Evolutionary conservation across 768 basidiomycete species (phyloP), one percentile per base, ranked within the genome.

Genomic region (Suillus subluteus): DNA sequence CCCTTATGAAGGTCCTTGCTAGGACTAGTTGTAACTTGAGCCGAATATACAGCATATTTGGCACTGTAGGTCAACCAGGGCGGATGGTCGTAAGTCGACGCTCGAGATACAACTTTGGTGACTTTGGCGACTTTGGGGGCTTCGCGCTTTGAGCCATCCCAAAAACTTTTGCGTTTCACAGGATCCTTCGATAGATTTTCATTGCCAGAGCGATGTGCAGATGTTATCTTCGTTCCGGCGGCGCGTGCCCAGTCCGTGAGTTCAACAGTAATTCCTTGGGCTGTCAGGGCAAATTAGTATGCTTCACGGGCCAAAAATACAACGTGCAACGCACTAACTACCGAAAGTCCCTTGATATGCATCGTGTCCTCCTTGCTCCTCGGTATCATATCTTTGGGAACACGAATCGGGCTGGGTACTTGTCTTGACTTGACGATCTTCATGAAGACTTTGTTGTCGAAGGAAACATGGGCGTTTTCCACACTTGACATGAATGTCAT

Each of bases 181-280:
- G 63, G 68, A 63, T 67, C 40, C 41, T 32, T 37, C 2, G 43
- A 23, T 15, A 58, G 35, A 21, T 37, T 37, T 5, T 48, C 58
- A 1, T 4, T 15, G 18, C 62, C 63, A 75, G 44, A 72, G 67
- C 38, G 68, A 32, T 76, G 66, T 35, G 69, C 75, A 58, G 79
- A 78, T 38, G 80, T 82, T 73, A 84, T 88, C 69, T 86, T 86
- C 3, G 87, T 82, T 26, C 89, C 88, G 4, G 86, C 85, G 21
- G 82, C 80, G 74, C 91, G 91, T 4, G 91, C 88, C 86, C 87
- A 89, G 71, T 86, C 83, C 79, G 92, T 88, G 21, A 95, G 86
- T 64, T 90, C 86, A 0, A 93, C 92, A 63, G 84, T 85, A 67
- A 98, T 94, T 62, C 87, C 82, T 37, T 96, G 82, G 16, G 89